Percentiles rank a stretch among this genome's conserved stretches.
Evolutionary conservation across 2,329 filamentous ascomycete genomes (phyloP).

Genomic region (Colletotrichum plurivorum): DNA sequence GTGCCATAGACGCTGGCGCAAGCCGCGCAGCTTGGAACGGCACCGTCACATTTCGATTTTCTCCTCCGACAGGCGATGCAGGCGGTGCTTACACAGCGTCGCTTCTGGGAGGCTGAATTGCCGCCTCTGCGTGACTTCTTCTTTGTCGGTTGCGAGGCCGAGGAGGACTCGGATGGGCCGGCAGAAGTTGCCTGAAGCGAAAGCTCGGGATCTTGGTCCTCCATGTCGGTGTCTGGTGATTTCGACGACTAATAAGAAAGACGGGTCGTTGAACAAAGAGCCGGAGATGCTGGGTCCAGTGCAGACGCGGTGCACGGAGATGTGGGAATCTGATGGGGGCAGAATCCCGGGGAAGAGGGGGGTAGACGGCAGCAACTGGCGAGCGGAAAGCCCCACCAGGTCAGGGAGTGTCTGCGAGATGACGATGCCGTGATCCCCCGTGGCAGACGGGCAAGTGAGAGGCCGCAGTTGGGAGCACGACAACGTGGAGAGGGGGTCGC

Average conservation of each 20-base stretch:
- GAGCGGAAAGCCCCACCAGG: conserved; percentile 24
- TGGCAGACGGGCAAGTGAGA: background rate
- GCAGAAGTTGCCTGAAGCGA: conserved; percentile 4
- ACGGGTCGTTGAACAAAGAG: background rate
- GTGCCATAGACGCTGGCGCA: conserved; percentile 94
- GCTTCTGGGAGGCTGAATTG: conserved; percentile 70
- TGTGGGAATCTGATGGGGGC: conserved; percentile 33
- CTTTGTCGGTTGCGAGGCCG: conserved; percentile 40
- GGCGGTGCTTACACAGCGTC: conserved; percentile 86
- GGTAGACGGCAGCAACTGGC: conserved; percentile 12
- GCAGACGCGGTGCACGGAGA: conserved; percentile 22
- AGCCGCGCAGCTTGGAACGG: conserved; percentile 92
- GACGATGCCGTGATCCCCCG: conserved; percentile 10
- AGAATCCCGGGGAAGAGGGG: conserved; percentile 17
- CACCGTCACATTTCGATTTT: conserved; percentile 93
- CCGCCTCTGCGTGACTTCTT: conserved; percentile 67
- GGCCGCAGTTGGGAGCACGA: background rate
- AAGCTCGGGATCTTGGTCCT: conserved; percentile 19
- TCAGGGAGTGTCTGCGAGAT: conserved; percentile 10
- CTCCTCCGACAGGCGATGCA: conserved; percentile 84
- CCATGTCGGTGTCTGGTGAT: conserved; percentile 13
- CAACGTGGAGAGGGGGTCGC: conserved; percentile 17
- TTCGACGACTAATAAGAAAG: conserved; percentile 10
- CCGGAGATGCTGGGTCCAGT: conserved; percentile 27
- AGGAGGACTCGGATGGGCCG: conserved; percentile 9